Conservation (phyloP, 2,329 filamentous ascomycete genomes). For the Leptographium flavum region DNA sequence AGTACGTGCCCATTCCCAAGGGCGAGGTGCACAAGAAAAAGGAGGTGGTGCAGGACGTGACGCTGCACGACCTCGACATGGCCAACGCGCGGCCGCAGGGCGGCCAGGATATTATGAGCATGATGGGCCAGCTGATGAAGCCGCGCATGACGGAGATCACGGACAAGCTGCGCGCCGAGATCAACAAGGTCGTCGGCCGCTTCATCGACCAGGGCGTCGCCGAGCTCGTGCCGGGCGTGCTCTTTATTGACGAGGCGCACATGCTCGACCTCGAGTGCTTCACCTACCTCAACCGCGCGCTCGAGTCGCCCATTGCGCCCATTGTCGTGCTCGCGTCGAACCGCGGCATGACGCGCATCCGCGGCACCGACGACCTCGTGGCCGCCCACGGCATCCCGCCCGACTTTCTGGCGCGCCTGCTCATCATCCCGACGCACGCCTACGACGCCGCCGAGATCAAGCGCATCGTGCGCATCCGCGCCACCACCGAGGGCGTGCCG, state of each 20-base stretch:
- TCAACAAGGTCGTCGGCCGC: slow-evolving; percentile 98
- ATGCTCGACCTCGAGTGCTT: slow-evolving; percentile 99
- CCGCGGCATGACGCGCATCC: slow-evolving; percentile 83
- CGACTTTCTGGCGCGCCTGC: slow-evolving; percentile 81
- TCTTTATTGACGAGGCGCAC: slow-evolving; percentile 99
- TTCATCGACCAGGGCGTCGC: slow-evolving; percentile 98
- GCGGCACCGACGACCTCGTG: slow-evolving; percentile 67
- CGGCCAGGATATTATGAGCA: slow-evolving; percentile 98
- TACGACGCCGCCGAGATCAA: slow-evolving; percentile 85
- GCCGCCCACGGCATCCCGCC: slow-evolving; percentile 89
- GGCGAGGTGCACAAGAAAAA: slow-evolving; percentile 99
- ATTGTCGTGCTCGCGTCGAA: slow-evolving; percentile 98
- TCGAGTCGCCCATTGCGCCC: slow-evolving; percentile 86
- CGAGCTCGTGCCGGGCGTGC: slow-evolving; percentile 90
- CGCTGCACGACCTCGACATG: slow-evolving; percentile 89
- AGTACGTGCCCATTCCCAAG: slow-evolving; percentile 97
- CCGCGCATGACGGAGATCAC: slow-evolving; percentile 99
- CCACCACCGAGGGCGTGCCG: slow-evolving; percentile 65
- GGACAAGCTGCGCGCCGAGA: slow-evolving; percentile 87
- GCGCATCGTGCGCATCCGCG: slow-evolving; percentile 74
- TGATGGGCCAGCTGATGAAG: slow-evolving; percentile 99
- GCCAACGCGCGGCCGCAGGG: slow-evolving; percentile 92
- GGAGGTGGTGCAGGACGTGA: slow-evolving; percentile 97
- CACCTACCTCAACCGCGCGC: slow-evolving; percentile 95
- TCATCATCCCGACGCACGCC: slow-evolving; percentile 89